Percentiles rank a stretch among this genome's conserved stretches.
phyloP scores from a whole-genome alignment of 108 stramenopile genomes.

The Bacterosira constricta region DNA sequence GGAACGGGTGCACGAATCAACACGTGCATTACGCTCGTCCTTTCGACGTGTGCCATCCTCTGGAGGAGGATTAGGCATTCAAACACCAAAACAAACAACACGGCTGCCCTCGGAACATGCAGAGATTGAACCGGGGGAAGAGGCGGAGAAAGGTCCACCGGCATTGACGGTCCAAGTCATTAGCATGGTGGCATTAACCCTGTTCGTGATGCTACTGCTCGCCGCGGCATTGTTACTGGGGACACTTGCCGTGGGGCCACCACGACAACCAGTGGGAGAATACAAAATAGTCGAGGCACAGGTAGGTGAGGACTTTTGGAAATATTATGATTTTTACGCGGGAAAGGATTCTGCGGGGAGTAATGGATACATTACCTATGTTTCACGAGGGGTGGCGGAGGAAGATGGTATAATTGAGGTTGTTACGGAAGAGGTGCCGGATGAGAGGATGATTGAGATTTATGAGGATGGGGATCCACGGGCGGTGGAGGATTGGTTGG shows the following conservation, averaged over 20 bases:
- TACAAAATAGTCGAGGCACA: constrained; percentile 81
- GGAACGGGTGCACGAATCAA: constrained; percentile 30
- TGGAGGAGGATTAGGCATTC: too few species aligned
- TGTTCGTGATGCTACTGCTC: constrained; percentile 19
- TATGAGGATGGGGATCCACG: constrained; percentile 42
- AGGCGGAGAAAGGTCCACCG: neutral
- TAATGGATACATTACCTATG: constrained; percentile 75
- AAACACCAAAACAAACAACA: too few species aligned
- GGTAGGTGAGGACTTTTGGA: constrained; percentile 66
- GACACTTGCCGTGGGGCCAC: constrained; percentile 62
- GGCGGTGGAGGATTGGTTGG: constrained; percentile 45
- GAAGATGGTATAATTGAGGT: constrained; percentile 64
- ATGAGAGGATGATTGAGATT: constrained; percentile 50
- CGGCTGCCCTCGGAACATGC: too few species aligned
- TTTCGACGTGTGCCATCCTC: constrained; percentile 3
- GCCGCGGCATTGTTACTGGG: constrained; percentile 15
- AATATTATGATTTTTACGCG: constrained; percentile 80
- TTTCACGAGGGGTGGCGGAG: constrained; percentile 55
- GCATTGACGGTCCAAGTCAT: constrained; percentile 15
- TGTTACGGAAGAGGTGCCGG: constrained; percentile 44
- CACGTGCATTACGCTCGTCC: constrained; percentile 23
- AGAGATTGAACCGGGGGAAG: neutral
- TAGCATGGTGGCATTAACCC: constrained; percentile 4
- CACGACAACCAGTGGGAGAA: constrained; percentile 73
- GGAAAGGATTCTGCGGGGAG: constrained; percentile 84